A percentile compares a stretch with the other conserved stretches of the same genome.
These are phyloP conservation scores for Mycena indigotica DNA, from an alignment of 768 basidiomycete genomes.

Conservation along the genomic window DNA sequence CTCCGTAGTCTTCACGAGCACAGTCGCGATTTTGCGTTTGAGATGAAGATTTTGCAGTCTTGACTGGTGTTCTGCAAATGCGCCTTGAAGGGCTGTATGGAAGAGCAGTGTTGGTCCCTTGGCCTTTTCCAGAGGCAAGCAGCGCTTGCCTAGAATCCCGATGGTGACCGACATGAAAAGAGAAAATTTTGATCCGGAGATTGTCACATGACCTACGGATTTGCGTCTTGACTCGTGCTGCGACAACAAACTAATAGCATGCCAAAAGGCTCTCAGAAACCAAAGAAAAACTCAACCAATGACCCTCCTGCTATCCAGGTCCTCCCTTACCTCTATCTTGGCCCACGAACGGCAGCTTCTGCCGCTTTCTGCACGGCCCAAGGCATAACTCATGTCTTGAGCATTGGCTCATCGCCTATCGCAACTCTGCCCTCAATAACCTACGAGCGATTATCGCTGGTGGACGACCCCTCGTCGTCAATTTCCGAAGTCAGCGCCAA, in stretches of 20 bases:
- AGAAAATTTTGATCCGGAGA: too few relatives aligned
- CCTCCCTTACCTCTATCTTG: slow-evolving; percentile 39
- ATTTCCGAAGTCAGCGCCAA: slow-evolving; percentile 30
- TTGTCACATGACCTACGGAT: too few relatives aligned
- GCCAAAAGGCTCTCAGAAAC: background rate
- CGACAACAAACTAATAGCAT: too few relatives aligned
- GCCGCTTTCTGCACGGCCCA: slow-evolving; percentile 37
- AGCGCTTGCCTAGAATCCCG: slow-evolving; percentile 54
- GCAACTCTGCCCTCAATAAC: slow-evolving; percentile 30
- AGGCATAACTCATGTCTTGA: slow-evolving; percentile 43
- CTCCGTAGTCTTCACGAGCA: slow-evolving; percentile 71
- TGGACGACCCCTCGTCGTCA: slow-evolving; percentile 34
- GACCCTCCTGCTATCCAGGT: slow-evolving; percentile 5
- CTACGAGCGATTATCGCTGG: slow-evolving; percentile 43
- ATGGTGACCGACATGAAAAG: slow-evolving; percentile 33
- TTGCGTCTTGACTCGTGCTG: too few relatives aligned
- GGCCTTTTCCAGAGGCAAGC: background rate
- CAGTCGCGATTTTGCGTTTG: slow-evolving; percentile 45
- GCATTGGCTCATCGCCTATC: slow-evolving; percentile 40
- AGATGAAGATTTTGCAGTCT: slow-evolving; percentile 62
- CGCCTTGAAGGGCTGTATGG: slow-evolving; percentile 86
- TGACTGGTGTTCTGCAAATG: slow-evolving; percentile 84
- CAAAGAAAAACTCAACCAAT: background rate
- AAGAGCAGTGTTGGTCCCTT: slow-evolving; percentile 8
- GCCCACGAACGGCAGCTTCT: slow-evolving; percentile 43